Evolutionary conservation across 768 basidiomycete species (phyloP).

Genomic region (Hericium alpestre): DNA sequence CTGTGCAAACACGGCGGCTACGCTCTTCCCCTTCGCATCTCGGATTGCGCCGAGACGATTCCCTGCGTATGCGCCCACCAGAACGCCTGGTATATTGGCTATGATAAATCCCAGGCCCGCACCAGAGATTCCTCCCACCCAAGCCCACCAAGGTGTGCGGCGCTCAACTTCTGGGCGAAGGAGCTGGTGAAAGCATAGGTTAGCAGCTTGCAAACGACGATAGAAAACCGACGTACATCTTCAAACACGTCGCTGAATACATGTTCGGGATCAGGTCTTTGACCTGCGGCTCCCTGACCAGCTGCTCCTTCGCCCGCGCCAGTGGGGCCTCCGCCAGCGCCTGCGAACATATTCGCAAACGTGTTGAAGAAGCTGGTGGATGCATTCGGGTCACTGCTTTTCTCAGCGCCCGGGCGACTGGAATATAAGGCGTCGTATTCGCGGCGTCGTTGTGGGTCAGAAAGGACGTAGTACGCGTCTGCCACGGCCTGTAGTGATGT

Average conservation of each 20-base stretch:
- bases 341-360: slow-evolving; percentile 46
- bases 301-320: slow-evolving; percentile 16
- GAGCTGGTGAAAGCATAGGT: slow-evolving; percentile 32
- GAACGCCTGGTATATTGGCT: slow-evolving; percentile 77
- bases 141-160: slow-evolving; percentile 64
- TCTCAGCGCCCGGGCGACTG: slow-evolving; percentile 40
- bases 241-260: slow-evolving; percentile 89
- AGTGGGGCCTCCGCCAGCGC: slow-evolving; percentile 1
- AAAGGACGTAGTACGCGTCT: slow-evolving; percentile 90
- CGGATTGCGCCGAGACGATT: slow-evolving; percentile 85
- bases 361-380: slow-evolving; percentile 58
- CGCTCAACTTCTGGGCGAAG: slow-evolving; percentile 74
- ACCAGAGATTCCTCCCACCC: slow-evolving; percentile 60
- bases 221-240: slow-evolving; percentile 42
- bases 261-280: slow-evolving; percentile 63
- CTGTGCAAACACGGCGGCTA: slow-evolving; percentile 76
- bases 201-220: not conserved
- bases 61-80: slow-evolving; percentile 80
- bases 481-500: slow-evolving; percentile 57
- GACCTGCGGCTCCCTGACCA: slow-evolving; percentile 23
- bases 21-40: slow-evolving; percentile 91
- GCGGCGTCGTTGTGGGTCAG: slow-evolving; percentile 57
- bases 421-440: slow-evolving; percentile 65
- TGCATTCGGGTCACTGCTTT: slow-evolving; percentile 51
- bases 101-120: slow-evolving; percentile 39